These are phyloP conservation scores for Misopates orontium DNA, from an alignment of 257 asterid species.

Conservation along the genomic window DNA sequence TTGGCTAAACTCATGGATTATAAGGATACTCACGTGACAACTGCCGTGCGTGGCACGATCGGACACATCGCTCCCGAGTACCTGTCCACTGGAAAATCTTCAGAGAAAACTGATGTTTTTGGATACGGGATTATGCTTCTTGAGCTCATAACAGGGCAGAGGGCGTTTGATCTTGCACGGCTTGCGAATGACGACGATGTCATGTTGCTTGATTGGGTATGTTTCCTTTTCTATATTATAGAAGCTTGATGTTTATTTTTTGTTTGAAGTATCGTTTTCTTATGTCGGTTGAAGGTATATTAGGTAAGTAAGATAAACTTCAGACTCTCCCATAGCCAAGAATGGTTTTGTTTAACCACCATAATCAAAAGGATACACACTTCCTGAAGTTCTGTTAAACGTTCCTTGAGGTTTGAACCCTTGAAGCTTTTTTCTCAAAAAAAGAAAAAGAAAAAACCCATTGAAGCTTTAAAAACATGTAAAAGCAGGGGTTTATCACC, in stretches of 20 bases:
- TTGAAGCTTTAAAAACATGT: too few species aligned
- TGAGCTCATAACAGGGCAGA: conserved; percentile 59
- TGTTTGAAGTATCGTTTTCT: neutral
- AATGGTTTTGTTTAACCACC: too few species aligned
- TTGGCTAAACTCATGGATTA: conserved; percentile 62
- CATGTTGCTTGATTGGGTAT: conserved; percentile 60
- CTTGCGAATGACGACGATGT: conserved; percentile 62
- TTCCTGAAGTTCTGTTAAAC: too few species aligned
- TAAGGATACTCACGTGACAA: conserved; percentile 57
- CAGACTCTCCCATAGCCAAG: too few species aligned
- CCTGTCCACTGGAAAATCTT: conserved; percentile 58
- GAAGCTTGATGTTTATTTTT: neutral
- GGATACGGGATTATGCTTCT: conserved; percentile 65
- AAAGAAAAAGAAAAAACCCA: too few species aligned
- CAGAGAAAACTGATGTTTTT: conserved; percentile 61
- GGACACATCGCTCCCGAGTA: conserved; percentile 67
- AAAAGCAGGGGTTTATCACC: too few species aligned
- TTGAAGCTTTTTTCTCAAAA: too few species aligned
- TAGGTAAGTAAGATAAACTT: neutral
- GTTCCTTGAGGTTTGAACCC: too few species aligned
- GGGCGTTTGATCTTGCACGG: conserved; percentile 60
- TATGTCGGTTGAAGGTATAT: neutral
- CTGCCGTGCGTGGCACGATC: conserved; percentile 65
- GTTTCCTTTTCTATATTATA: neutral
- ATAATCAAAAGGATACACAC: too few species aligned